Evolutionary conservation across 2,329 filamentous ascomycete genomes (phyloP).

Genomic region (Stachybotrys chartarum): DNA sequence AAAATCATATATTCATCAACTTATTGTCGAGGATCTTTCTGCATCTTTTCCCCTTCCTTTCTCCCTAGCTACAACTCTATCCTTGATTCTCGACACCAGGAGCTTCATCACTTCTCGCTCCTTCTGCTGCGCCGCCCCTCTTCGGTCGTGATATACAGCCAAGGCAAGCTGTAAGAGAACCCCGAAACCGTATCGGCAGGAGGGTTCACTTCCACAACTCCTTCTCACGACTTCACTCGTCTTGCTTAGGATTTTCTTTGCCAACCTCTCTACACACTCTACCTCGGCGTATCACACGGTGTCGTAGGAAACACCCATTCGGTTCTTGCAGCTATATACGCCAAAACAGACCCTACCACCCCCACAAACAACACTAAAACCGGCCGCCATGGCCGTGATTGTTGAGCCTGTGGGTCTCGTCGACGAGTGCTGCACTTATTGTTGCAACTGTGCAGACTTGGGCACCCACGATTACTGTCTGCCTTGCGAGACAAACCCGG

Average conservation of each 20-base stretch:
- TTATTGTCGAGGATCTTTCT: background rate
- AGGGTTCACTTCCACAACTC: background rate
- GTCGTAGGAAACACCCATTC: background rate
- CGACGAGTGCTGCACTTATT: slow-evolving; percentile 19
- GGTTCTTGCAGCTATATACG: background rate
- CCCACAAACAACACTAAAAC: background rate
- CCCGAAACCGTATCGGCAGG: background rate
- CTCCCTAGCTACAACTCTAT: background rate
- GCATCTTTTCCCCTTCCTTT: background rate
- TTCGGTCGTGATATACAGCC: background rate
- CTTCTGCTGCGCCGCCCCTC: background rate
- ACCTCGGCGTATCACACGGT: too few relatives aligned
- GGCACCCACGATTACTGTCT: slow-evolving; percentile 24
- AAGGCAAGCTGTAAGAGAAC: background rate
- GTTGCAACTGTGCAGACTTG: slow-evolving; percentile 21
- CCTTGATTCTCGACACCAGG: background rate
- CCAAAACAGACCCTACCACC: background rate
- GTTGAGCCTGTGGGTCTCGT: slow-evolving; percentile 2
- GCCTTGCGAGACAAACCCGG: slow-evolving; percentile 16
- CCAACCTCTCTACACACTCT: background rate
- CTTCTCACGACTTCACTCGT: background rate
- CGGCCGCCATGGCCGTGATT: background rate
- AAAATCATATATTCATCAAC: too few relatives aligned
- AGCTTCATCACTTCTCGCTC: background rate
- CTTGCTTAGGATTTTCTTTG: background rate